A percentile compares a stretch with the other conserved stretches of the same genome.
These are phyloP conservation scores for Litsea cubeba DNA, from an alignment of 164 flowering plant genomes.

Conservation along the genomic window DNA sequence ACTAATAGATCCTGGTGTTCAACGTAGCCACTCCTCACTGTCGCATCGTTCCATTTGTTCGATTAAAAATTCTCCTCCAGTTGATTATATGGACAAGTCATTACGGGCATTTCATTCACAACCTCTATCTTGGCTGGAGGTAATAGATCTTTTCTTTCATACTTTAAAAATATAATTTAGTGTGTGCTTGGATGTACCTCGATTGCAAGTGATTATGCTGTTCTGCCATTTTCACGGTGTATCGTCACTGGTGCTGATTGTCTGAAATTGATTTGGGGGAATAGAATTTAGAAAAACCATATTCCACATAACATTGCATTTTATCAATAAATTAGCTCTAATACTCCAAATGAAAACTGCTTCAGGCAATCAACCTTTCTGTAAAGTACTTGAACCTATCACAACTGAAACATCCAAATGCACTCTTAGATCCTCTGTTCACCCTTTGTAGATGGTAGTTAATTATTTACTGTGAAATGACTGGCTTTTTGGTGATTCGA, in stretches of 20 bases:
- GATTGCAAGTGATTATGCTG: neutral
- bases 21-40: slow-evolving; percentile 73
- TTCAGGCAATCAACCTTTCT: neutral
- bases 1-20: slow-evolving; percentile 47
- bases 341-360: neutral
- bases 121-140: slow-evolving; percentile 80
- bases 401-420: neutral
- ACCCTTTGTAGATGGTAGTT: neutral
- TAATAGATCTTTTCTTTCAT: slow-evolving; percentile 15
- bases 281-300: neutral
- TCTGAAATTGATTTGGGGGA: neutral
- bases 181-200: neutral
- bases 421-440: neutral
- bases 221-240: neutral
- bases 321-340: neutral
- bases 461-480: neutral
- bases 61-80: slow-evolving; percentile 46
- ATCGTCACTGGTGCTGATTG: neutral
- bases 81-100: slow-evolving; percentile 41
- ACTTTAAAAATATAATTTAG: neutral
- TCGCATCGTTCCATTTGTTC: slow-evolving; percentile 52
- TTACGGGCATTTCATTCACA: slow-evolving; percentile 81
- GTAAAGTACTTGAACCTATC: neutral
- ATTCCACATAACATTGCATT: neutral
- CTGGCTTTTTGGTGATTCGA: neutral